A percentile compares a stretch with the other conserved stretches of the same genome.
phyloP scores from a whole-genome alignment of 176 grass and related monocot species.

The Cenchrus purpureus region DNA sequence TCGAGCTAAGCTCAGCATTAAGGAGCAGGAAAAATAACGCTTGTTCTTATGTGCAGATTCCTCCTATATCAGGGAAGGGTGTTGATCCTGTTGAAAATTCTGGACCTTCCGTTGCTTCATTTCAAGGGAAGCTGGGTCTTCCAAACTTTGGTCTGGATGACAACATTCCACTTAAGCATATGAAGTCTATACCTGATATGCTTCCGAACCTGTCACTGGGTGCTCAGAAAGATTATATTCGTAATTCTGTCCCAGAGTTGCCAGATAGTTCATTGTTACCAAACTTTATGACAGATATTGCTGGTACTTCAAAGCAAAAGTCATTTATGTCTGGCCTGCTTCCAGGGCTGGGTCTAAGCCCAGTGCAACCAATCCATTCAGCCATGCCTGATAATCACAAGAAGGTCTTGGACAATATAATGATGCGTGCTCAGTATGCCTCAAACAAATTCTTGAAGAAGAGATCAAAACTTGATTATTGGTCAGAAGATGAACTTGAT shows the following conservation, averaged over 20 bases:
- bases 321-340: conserved; percentile 65
- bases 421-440: conserved; percentile 81
- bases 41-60: conserved; percentile 58
- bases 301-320: conserved; percentile 70
- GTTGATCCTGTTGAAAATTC: conserved; percentile 61
- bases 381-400: conserved; percentile 91
- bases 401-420: conserved; percentile 89
- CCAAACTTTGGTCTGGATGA: conserved; percentile 73
- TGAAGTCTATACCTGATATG: conserved; percentile 68
- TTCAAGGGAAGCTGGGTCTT: conserved; percentile 90
- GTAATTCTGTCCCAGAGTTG: conserved; percentile 67
- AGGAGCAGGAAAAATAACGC: conserved; percentile 34
- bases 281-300: conserved; percentile 64
- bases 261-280: conserved; percentile 79
- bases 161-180: conserved; percentile 64
- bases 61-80: conserved; percentile 58
- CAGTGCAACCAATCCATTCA: conserved; percentile 62
- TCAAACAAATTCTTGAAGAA: conserved; percentile 83
- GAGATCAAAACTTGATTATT: conserved; percentile 73
- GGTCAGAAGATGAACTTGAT: conserved; percentile 99
- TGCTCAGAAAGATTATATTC: conserved; percentile 53
- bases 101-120: conserved; percentile 68
- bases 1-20: conserved; percentile 4
- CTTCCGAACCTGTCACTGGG: conserved; percentile 68
- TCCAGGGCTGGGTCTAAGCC: conserved; percentile 69